Evolutionary conservation across 805 yeast genomes (phyloP), one percentile per base, ranked within the genome.

Genomic region (Kluyveromyces wickerhamii): DNA sequence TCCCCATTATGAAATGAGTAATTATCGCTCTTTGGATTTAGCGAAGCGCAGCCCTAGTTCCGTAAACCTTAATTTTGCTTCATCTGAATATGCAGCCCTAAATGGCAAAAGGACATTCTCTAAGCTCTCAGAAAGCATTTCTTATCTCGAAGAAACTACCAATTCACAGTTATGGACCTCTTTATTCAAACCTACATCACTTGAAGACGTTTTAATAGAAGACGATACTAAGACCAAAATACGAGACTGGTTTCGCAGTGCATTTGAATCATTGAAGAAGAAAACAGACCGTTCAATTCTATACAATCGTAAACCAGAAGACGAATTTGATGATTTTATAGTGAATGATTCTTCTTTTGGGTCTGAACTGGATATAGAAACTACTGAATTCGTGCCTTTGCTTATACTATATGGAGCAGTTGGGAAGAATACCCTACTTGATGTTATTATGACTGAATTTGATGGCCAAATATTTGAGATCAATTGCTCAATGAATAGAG

Each of bases 391-490:
- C 49, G 70, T 76, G 1, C 89, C 92, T 0, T 51, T 82, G 3
- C 57, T 81, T 51, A 72, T 84, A 9, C 47, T 85, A 3, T 63
- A 68, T 37, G 98, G 98, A 0, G 51, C 66, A 0, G 65, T 74
- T 8, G 94, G 96, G 2, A 89, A 89, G 52, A 79, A 92, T 1
- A 67, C 86, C 0, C 58, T 87, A 0, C 66, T 89, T 0, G 72
- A 82, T 43, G 73, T 94, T 0, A 69, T 79, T 3, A 74, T 81
- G 51, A 62, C 71, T 7, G 76, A 74, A 29, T 43, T 78, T 7
- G 63, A 66, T 13, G 88, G 88, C 0, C 82, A 77, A 45, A 81
- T 88, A 3, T 79, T 82, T 52, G 97, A 89, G 52, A 66, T 88
- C 19, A 85, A 84, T 53, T 65, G 87, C 0, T 73, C 86, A n/a